A percentile compares a stretch with the other conserved stretches of the same genome.
phyloP scores from a whole-genome alignment of 2,329 filamentous ascomycete species.

The Sclerotinia minor region DNA sequence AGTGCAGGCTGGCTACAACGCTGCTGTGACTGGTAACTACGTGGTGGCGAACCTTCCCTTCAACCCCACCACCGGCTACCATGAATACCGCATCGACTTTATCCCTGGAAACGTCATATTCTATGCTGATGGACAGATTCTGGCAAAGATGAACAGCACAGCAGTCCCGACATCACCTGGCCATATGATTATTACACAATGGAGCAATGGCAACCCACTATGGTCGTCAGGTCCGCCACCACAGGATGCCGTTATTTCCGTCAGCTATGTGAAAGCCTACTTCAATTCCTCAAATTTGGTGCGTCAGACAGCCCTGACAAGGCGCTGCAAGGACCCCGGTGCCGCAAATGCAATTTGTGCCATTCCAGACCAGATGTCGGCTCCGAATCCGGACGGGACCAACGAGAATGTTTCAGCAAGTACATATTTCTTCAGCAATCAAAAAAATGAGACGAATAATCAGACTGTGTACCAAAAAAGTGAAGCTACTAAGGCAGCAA shows the following conservation, averaged over 20 bases:
- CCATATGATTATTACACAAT: slow-evolving; percentile 70
- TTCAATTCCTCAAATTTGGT: slow-evolving; percentile 65
- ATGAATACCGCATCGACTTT: slow-evolving; percentile 82
- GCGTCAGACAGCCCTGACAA: slow-evolving; percentile 44
- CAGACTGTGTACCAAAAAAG: slow-evolving; percentile 47
- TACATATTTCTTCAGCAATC: slow-evolving; percentile 52
- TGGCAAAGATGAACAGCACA: slow-evolving; percentile 57
- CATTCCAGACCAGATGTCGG: slow-evolving; percentile 50
- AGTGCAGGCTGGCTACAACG: slow-evolving; percentile 60
- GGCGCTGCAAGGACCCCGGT: slow-evolving; percentile 46
- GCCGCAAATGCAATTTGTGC: slow-evolving; percentile 48
- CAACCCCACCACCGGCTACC: slow-evolving; percentile 63
- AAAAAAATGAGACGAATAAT: slow-evolving; percentile 50
- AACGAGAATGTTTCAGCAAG: slow-evolving; percentile 40
- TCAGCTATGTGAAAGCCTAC: slow-evolving; percentile 74
- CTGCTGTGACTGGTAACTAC: slow-evolving; percentile 59
- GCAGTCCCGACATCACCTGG: slow-evolving; percentile 62
- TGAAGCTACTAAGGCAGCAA: slow-evolving; percentile 2
- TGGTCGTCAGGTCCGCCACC: slow-evolving; percentile 73
- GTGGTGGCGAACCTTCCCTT: slow-evolving; percentile 61
- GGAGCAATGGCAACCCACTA: slow-evolving; percentile 71
- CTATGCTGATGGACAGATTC: slow-evolving; percentile 62
- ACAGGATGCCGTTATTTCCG: slow-evolving; percentile 60
- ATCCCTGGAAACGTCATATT: slow-evolving; percentile 62
- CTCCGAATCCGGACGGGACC: slow-evolving; percentile 36